Percentiles rank a stretch among this genome's conserved stretches.
These are phyloP conservation scores for Backusella australiensis DNA, from an alignment of 192 early-diverging fungal species.

Conservation along the genomic window DNA sequence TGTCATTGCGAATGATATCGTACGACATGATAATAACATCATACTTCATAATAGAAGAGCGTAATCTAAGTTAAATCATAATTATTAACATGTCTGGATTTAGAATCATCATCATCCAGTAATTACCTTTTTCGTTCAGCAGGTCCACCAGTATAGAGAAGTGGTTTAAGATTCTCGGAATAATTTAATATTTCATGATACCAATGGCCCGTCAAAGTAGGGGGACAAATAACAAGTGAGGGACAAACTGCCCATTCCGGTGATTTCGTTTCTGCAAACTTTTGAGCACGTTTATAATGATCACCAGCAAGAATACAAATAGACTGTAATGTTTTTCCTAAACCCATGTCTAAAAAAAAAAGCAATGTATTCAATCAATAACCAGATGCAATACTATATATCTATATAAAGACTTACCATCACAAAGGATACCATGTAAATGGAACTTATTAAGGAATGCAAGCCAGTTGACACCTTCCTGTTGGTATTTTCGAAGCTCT, in stretches of 20 bases:
- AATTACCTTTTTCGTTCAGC: constrained; percentile 64
- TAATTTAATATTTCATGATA: constrained; percentile 87
- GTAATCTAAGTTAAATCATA: constrained; percentile 32
- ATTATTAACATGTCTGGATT: too few relatives aligned
- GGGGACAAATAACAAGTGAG: constrained; percentile 93
- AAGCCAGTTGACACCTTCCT: constrained; percentile 98
- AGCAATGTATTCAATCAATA: background rate
- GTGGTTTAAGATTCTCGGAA: constrained; percentile 69
- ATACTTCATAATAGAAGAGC: constrained; percentile 49
- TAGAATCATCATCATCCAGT: background rate
- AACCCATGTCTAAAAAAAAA: constrained; percentile 81
- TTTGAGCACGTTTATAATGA: constrained; percentile 68
- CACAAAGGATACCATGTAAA: constrained; percentile 96
- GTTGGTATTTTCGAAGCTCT: constrained; percentile 92
- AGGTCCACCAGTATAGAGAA: constrained; percentile 85
- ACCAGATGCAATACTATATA: background rate
- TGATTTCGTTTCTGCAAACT: constrained; percentile 50
- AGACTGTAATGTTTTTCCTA: constrained; percentile 97
- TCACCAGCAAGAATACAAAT: constrained; percentile 94
- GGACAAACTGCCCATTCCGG: constrained; percentile 73
- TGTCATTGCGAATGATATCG: constrained; percentile 95
- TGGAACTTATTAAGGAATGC: constrained; percentile 96
- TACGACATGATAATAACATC: constrained; percentile 96
- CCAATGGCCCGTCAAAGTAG: constrained; percentile 96
- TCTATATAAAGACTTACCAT: constrained; percentile 52